Percentiles rank a stretch among this genome's conserved stretches.
phyloP scores from a whole-genome alignment of 805 yeast genomes.

The Kazachstania kunashirensis region DNA sequence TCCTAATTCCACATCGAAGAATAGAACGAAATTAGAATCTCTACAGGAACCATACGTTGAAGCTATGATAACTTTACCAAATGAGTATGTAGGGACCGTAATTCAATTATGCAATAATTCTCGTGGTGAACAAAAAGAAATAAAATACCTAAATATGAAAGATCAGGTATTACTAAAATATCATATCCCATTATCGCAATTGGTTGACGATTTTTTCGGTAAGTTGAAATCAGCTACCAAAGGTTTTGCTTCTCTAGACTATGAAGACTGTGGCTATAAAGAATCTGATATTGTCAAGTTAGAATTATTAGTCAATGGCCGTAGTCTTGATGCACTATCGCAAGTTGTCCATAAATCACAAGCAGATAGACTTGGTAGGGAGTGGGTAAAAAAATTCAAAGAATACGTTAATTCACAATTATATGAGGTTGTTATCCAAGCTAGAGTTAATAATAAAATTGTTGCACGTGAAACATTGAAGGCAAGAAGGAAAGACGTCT shows the following conservation, averaged over 20 bases:
- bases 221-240: slow-evolving; percentile 79
- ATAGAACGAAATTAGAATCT: slow-evolving; percentile 32
- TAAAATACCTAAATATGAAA: slow-evolving; percentile 56
- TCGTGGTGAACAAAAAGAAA: slow-evolving; percentile 73
- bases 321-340: slow-evolving; percentile 82
- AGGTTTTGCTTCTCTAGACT: slow-evolving; percentile 91
- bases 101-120: slow-evolving; percentile 77
- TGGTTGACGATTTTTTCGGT: slow-evolving; percentile 94
- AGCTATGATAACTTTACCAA: slow-evolving; percentile 83
- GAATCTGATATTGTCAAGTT: slow-evolving; percentile 74
- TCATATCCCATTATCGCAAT: slow-evolving; percentile 73
- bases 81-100: slow-evolving; percentile 78
- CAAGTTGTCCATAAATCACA: slow-evolving; percentile 81
- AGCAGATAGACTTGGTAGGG: slow-evolving; percentile 61
- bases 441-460: slow-evolving; percentile 69
- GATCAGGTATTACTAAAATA: slow-evolving; percentile 78
- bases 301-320: slow-evolving; percentile 83
- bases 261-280: slow-evolving; percentile 85
- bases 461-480: slow-evolving; percentile 89
- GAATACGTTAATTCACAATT: slow-evolving; percentile 72
- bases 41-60: slow-evolving; percentile 81
- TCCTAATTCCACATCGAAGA: slow-evolving; percentile 43
- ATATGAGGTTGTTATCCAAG: slow-evolving; percentile 89
- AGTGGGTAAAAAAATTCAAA: slow-evolving; percentile 75
- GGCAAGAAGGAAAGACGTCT: slow-evolving; percentile 90